Evolutionary conservation across 768 basidiomycete genomes (phyloP).

Genomic region (Leccinum uliginosum): DNA sequence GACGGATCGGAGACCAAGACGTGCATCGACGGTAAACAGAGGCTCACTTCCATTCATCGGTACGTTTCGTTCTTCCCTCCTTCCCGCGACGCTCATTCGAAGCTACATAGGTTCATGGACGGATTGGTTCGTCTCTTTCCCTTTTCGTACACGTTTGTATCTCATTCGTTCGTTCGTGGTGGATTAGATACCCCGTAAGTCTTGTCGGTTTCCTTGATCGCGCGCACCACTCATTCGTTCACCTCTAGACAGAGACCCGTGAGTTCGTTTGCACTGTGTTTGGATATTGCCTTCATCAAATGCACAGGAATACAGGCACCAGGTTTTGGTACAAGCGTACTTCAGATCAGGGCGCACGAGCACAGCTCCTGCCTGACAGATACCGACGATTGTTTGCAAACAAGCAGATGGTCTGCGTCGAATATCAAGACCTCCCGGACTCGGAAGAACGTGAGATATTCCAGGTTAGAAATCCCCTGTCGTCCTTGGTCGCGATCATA

Average conservation of each 20-base stretch:
- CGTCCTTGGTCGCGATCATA: background rate
- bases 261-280: constrained; percentile 14
- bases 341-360: constrained; percentile 11
- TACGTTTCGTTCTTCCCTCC: constrained; percentile 28
- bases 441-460: constrained; percentile 64
- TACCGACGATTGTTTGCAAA: constrained; percentile 59
- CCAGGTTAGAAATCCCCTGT: constrained; percentile 45
- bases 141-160: background rate
- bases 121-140: constrained; percentile 49
- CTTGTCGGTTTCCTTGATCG: background rate
- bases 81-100: background rate
- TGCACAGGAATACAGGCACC: constrained; percentile 27
- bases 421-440: constrained; percentile 59
- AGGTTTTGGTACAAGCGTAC: constrained; percentile 49
- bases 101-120: constrained; percentile 52
- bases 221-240: background rate
- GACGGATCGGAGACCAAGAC: constrained; percentile 65
- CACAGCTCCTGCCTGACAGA: constrained; percentile 46
- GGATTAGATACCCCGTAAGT: constrained; percentile 54
- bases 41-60: constrained; percentile 71
- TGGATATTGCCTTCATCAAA: background rate
- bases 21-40: constrained; percentile 80
- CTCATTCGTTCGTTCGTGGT: constrained; percentile 3
- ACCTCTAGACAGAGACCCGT: constrained; percentile 43
- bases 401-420: constrained; percentile 80